Conservation (phyloP, 1,139 yeast species). For the Debaryomycetaceae sp. region DNA sequence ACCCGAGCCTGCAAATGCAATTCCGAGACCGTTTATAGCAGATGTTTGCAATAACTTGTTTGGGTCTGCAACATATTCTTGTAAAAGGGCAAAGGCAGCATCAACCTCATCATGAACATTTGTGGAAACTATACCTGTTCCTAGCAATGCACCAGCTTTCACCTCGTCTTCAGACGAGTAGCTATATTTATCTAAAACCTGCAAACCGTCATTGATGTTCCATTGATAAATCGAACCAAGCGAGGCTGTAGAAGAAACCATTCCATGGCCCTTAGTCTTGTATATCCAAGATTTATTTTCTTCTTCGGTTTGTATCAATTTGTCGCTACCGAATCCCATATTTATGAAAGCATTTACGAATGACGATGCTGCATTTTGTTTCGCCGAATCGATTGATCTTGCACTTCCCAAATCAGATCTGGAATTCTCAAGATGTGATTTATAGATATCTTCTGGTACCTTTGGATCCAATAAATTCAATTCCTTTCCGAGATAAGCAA, state of each 20-base stretch:
- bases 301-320: slow-evolving; percentile 69
- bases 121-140: slow-evolving; percentile 91
- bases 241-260: slow-evolving; percentile 92
- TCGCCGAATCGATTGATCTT: slow-evolving; percentile 81
- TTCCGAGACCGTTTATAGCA: slow-evolving; percentile 87
- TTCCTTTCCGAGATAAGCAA: slow-evolving; percentile 76
- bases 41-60: slow-evolving; percentile 63
- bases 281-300: slow-evolving; percentile 83
- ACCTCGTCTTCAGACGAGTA: slow-evolving; percentile 84
- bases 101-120: slow-evolving; percentile 96
- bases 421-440: slow-evolving; percentile 79
- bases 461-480: slow-evolving; percentile 85
- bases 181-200: slow-evolving; percentile 82
- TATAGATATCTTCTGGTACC: slow-evolving; percentile 93
- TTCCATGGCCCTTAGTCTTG: slow-evolving; percentile 89
- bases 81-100: slow-evolving; percentile 81
- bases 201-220: slow-evolving; percentile 88
- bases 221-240: slow-evolving; percentile 89
- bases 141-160: slow-evolving; percentile 94
- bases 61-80: slow-evolving; percentile 65
- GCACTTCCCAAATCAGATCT: slow-evolving; percentile 55
- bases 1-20: slow-evolving; percentile 93
- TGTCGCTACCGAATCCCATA: slow-evolving; percentile 87
- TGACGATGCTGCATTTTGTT: slow-evolving; percentile 92
- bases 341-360: slow-evolving; percentile 91